Conservation (phyloP, 345 rosid species). For the Bruguiera gymnorhiza region DNA sequence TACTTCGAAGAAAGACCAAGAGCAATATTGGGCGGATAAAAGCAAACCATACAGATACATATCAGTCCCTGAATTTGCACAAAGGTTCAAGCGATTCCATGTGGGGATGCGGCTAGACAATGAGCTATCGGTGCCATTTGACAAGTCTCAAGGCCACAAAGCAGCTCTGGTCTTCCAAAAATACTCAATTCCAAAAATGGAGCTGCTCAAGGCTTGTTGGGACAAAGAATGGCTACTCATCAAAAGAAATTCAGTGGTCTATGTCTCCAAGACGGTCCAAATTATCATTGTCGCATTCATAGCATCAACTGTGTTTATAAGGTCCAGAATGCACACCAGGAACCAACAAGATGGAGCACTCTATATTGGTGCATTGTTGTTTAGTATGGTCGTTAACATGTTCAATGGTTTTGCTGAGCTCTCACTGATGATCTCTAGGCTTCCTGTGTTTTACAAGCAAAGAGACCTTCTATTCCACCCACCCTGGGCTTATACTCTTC, state of each 20-base stretch:
- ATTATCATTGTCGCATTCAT: conserved; percentile 27
- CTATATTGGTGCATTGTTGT: conserved; percentile 42
- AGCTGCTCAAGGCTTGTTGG: conserved; percentile 42
- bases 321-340: conserved; percentile 27
- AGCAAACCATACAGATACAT: conserved; percentile 34
- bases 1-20: conserved; percentile 50
- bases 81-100: conserved; percentile 28
- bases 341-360: conserved; percentile 29
- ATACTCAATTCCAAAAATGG: conserved; percentile 38
- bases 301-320: conserved; percentile 37
- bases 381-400: conserved; percentile 29
- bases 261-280: conserved; percentile 40
- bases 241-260: conserved; percentile 42
- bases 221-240: conserved; percentile 48
- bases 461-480: conserved; percentile 38
- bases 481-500: conserved; percentile 53
- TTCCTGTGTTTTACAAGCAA: conserved; percentile 47
- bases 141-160: conserved; percentile 21
- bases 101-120: conserved; percentile 28
- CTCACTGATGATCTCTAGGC: conserved; percentile 35
- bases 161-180: conserved; percentile 30
- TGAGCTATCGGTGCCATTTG: conserved; percentile 28
- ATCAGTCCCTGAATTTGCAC: conserved; percentile 30
- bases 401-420: conserved; percentile 51
- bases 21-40: conserved; percentile 38